Evolutionary conservation across 129 eudicot genomes (phyloP), one percentile per base, ranked within the genome.

Genomic region (Pittosporum tobira): DNA sequence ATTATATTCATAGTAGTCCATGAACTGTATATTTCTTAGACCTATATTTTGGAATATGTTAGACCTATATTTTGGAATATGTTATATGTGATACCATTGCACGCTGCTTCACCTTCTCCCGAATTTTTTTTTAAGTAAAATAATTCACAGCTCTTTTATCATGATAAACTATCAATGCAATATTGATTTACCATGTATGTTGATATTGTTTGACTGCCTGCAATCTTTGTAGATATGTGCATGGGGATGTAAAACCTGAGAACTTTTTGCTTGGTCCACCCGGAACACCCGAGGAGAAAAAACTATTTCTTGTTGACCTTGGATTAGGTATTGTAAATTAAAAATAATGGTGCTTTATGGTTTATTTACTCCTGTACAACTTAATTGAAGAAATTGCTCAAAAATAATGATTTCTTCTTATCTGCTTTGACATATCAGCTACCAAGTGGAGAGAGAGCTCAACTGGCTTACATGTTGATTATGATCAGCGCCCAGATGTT

Each of bases 231-330:
- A 88, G 95, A 53, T 88, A 84, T 58, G 95, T 88, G 61, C 95
- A 84, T 62, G 97, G 95, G 51, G 95, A 88, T 75, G 88, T 88
- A 6, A 88, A 88, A 51, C 97, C 95, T 1, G 95, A 88, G 68
- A 88, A 88, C 48, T 88, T 88, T 68, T 77, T 88, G 81, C 91
- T 88, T 63, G 95, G 97, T 60, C 66, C 88, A 8, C 93, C 97
- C 0, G 84, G 93, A 64, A 84, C 95, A 45, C 20, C 77, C 38
- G 95, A 84, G 63, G 95, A 77, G 73, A 84, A 85, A 64, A 88
- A 79, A 57, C 73, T 85, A 53, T 81, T 76, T 79, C 91, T 88
- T 57, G 95, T 85, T 67, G 97, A 88, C 66, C 95, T 88, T 65
- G 97, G 97, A 63, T 70, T 88, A 69, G 95, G 95, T 81, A 77